Evolutionary conservation across 2,329 filamentous ascomycete genomes (phyloP), one percentile per base, ranked within the genome.

Genomic region (Trichoderma koningiopsis): DNA sequence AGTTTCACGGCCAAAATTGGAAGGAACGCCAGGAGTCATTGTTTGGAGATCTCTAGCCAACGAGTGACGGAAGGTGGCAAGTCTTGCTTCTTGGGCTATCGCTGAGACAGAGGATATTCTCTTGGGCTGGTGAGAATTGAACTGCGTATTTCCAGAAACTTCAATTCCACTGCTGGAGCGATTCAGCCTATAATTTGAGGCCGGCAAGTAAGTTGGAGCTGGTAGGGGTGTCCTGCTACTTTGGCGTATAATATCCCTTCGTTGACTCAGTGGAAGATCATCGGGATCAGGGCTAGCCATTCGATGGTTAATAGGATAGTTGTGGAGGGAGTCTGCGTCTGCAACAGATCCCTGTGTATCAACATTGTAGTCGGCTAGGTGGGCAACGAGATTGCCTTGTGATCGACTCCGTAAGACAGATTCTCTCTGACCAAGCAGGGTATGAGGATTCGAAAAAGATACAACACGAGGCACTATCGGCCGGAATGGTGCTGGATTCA

Each of bases 251-350:
- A 91, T 78, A 57, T 87, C 81, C 68, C 85, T 86, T 55, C 92
- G 89, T 74, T 91, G 87, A 53, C 88, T 91, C 22, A 96, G 83
- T 0, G 92, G 90, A 72, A 95, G 83, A 68, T 94, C 87, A 70
- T 94, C 92, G 1, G 85, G 82, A 72, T 88, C 86, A 22, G 81
- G 75, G 24, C 76, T 77, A 10, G 76, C 70, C 68, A 73, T 72
- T 24, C 76, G 71, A 49, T 74, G 70, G 63, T 79, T 76, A 68
- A 76, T 74, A 16, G 77, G 71, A 68, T 81, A 79, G 71, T 81
- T 80, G 72, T 79, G 72, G 11, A 84, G 63, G 5, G 81, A 82
- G 3, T 79, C 81, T 4, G 81, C 77, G 57, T 87, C 84, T 70
- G 81, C 84, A 0, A 75, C 75, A 2, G 78, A 69, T 40, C 76